Percentiles rank a stretch among this genome's conserved stretches.
These are phyloP conservation scores for Neurospora intermedia DNA, from an alignment of 495 filamentous ascomycete species.

Conservation along the genomic window DNA sequence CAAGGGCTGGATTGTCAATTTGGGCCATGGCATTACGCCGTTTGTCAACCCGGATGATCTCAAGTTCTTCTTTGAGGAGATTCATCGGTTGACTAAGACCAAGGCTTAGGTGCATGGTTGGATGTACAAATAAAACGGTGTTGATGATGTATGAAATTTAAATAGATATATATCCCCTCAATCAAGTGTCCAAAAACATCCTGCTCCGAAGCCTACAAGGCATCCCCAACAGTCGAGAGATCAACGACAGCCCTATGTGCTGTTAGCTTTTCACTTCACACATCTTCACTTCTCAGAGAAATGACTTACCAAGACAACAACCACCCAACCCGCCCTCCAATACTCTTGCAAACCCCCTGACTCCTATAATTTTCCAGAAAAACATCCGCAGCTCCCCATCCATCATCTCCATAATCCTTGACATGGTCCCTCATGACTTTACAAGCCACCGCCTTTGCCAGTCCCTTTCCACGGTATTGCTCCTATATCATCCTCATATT, in stretches of 20 bases:
- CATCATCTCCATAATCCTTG: conserved; percentile 26
- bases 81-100: conserved; percentile 54
- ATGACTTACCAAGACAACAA: conserved; percentile 23
- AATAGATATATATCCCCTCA: background rate
- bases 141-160: background rate
- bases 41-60: conserved; percentile 87
- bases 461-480: conserved; percentile 29
- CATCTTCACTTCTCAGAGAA: too few relatives aligned
- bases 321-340: conserved; percentile 30
- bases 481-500: too few relatives aligned
- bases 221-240: conserved; percentile 6
- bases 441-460: conserved; percentile 33
- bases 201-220: conserved; percentile 3
- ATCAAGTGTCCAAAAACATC: background rate
- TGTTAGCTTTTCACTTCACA: too few relatives aligned
- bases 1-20: conserved; percentile 64
- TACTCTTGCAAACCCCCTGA: conserved; percentile 32
- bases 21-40: conserved; percentile 94
- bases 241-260: conserved; percentile 14
- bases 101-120: conserved; percentile 1
- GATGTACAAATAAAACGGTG: background rate
- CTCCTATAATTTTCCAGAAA: conserved; percentile 28
- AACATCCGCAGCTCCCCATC: conserved; percentile 33
- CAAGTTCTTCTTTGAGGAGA: conserved; percentile 86
- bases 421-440: conserved; percentile 31